Conservation (phyloP, 306 rosid species). For the Potentilla sterilis region DNA sequence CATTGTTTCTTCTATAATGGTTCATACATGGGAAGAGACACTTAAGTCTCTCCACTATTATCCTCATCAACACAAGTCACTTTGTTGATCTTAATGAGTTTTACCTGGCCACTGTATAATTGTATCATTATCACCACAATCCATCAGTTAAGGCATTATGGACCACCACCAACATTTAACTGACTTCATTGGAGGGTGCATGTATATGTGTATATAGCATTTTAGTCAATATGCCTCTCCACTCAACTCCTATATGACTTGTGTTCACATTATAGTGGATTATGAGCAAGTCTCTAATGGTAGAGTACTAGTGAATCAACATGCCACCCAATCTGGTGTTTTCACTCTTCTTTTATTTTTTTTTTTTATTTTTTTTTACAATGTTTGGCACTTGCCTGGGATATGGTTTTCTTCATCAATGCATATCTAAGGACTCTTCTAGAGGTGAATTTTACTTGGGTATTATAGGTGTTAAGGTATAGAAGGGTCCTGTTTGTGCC, state of each 20-base stretch:
- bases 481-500: background rate
- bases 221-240: background rate
- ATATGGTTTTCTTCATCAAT: background rate
- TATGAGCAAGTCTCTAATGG: background rate
- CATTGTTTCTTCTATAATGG: background rate
- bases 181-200: background rate
- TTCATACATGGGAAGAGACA: background rate
- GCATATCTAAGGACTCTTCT: background rate
- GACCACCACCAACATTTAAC: background rate
- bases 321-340: background rate
- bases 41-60: background rate
- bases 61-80: background rate
- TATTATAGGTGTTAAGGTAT: background rate
- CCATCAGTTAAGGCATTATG: background rate
- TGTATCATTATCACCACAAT: background rate
- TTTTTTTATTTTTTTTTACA: too few species aligned
- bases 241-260: background rate
- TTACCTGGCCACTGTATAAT: background rate
- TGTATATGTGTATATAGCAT: background rate
- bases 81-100: background rate
- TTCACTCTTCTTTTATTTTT: too few species aligned
- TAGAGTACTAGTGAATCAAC: background rate
- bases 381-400: background rate
- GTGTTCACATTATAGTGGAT: background rate
- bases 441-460: background rate